phyloP scores from a whole-genome alignment of 1,284 basidiomycete genomes.

The Heterobasidion parviporum region DNA sequence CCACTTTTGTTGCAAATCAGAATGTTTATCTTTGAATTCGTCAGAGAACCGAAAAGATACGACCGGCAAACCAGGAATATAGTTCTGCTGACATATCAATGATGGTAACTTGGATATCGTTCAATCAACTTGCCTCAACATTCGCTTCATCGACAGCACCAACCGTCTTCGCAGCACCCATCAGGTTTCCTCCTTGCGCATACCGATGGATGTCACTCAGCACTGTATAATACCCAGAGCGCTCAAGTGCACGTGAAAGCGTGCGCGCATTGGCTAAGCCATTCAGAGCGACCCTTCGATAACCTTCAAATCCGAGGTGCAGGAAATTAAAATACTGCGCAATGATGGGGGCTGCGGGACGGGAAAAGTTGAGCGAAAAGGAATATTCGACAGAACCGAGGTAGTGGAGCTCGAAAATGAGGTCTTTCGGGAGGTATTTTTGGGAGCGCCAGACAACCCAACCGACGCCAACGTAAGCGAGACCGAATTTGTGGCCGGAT shows the following conservation, averaged over 20 bases:
- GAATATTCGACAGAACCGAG: constrained; percentile 51
- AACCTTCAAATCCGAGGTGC: constrained; percentile 81
- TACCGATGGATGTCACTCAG: constrained; percentile 63
- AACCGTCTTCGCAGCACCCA: constrained; percentile 28
- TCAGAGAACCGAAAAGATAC: constrained; percentile 90
- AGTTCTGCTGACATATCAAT: constrained; percentile 33
- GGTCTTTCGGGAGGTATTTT: constrained; percentile 73
- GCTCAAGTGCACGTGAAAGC: constrained; percentile 81
- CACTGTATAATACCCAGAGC: constrained; percentile 68
- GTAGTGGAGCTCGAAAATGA: constrained; percentile 92
- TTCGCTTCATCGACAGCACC: constrained; percentile 36
- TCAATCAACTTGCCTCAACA: constrained; percentile 39
- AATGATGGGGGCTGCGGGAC: constrained; percentile 86
- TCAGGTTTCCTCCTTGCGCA: constrained; percentile 15
- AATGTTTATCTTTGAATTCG: constrained; percentile 59
- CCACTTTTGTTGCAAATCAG: constrained; percentile 81
- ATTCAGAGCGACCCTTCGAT: constrained; percentile 63
- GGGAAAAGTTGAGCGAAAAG: constrained; percentile 93
- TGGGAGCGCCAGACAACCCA: constrained; percentile 84
- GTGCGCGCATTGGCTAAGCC: constrained; percentile 83
- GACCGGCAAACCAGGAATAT: constrained; percentile 79
- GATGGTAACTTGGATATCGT: neutral
- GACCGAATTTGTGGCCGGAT: constrained; percentile 86
- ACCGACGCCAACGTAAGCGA: constrained; percentile 82
- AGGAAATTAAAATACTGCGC: constrained; percentile 91